Evolutionary conservation across 768 basidiomycete species (phyloP).

Genomic region (Strobilomyces dryophilus): DNA sequence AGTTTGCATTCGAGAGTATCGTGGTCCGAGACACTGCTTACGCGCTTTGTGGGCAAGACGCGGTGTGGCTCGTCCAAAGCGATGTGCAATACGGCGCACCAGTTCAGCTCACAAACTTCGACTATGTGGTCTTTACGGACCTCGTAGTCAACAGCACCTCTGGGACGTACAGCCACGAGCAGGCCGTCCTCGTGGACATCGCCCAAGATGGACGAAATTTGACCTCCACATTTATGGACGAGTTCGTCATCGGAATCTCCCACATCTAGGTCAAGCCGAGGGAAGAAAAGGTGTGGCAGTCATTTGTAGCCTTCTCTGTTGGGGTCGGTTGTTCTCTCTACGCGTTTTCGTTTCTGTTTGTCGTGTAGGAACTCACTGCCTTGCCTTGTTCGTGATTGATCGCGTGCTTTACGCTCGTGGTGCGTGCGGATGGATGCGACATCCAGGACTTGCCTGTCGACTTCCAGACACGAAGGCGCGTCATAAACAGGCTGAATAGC

Average conservation of each 20-base stretch:
- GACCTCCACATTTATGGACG: background rate
- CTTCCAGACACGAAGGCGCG: slow-evolving; percentile 3
- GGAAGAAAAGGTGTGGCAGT: background rate
- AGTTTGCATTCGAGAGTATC: background rate
- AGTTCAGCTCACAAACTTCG: slow-evolving; percentile 3
- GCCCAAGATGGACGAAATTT: background rate
- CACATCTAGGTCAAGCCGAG: background rate
- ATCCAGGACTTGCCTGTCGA: too few relatives aligned
- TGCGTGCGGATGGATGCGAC: too few relatives aligned
- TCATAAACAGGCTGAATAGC: slow-evolving; percentile 17
- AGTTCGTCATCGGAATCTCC: background rate
- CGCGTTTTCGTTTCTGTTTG: background rate
- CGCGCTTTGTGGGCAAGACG: slow-evolving; percentile 4
- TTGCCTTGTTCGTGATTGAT: too few relatives aligned
- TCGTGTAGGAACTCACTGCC: too few relatives aligned
- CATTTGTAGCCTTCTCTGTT: background rate
- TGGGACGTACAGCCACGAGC: background rate
- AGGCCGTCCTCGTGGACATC: background rate
- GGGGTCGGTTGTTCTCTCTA: background rate
- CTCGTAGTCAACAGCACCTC: background rate
- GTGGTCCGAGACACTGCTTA: background rate
- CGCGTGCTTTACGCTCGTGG: too few relatives aligned
- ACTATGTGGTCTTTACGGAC: background rate
- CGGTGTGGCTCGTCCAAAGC: slow-evolving; percentile 12
- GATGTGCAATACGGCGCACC: background rate